Conservation (phyloP, 345 rosid genomes). For the Bruguiera parviflora region DNA sequence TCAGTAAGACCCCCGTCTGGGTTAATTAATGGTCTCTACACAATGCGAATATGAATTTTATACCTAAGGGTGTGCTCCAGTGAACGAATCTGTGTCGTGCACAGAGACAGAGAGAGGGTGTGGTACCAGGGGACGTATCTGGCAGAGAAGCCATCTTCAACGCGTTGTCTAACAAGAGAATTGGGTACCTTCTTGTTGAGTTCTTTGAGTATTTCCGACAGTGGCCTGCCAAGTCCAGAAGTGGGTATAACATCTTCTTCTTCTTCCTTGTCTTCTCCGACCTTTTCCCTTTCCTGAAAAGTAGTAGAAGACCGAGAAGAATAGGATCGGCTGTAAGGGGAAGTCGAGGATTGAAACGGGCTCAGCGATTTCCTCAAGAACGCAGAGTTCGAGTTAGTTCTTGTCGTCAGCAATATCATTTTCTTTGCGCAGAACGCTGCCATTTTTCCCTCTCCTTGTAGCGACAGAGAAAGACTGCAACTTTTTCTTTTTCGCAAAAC, state of each 20-base stretch:
- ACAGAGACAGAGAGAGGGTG: slow-evolving; percentile 13
- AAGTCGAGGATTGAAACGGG: not conserved
- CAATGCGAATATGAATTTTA: too few species aligned
- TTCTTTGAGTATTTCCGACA: slow-evolving; percentile 64
- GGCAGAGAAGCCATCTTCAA: slow-evolving; percentile 54
- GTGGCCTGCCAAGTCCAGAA: slow-evolving; percentile 65
- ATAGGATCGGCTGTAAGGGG: not conserved
- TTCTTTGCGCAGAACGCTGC: not conserved
- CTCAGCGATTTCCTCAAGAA: not conserved
- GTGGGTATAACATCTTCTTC: slow-evolving; percentile 42
- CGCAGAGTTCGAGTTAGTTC: not conserved
- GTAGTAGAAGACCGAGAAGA: slow-evolving; percentile 13
- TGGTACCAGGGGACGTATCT: slow-evolving; percentile 77
- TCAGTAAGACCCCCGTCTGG: not conserved
- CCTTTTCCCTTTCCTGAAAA: slow-evolving; percentile 7
- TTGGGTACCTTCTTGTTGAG: slow-evolving; percentile 79
- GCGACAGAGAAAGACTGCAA: too few species aligned
- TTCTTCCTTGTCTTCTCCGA: slow-evolving; percentile 17
- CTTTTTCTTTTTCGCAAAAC: too few species aligned
- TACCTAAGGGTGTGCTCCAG: too few species aligned
- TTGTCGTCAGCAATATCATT: not conserved
- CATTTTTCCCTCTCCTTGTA: not conserved
- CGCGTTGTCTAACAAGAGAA: slow-evolving; percentile 47
- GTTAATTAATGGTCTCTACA: too few species aligned
- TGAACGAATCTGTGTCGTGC: too few species aligned